phyloP scores from a whole-genome alignment of 2,329 filamentous ascomycete species.

The Phialocephala sp. region DNA sequence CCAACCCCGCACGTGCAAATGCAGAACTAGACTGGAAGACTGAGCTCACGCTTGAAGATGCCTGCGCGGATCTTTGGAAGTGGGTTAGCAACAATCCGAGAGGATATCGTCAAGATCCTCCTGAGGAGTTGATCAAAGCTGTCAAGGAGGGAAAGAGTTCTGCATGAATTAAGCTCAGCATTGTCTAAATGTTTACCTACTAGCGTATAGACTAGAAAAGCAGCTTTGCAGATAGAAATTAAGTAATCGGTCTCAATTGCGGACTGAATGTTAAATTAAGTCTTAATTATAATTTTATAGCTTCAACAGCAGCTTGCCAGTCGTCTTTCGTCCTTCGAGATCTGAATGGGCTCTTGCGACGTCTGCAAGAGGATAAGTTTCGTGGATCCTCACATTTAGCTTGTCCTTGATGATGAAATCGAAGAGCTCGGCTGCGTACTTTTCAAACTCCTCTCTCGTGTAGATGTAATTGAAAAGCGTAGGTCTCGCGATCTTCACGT shows the following conservation, averaged over 20 bases:
- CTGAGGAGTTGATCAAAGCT: constrained; percentile 75
- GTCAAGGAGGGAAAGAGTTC: constrained; percentile 50
- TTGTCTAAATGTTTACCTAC: neutral
- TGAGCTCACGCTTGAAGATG: constrained; percentile 86
- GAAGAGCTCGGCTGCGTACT: constrained; percentile 75
- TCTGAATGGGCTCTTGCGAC: constrained; percentile 75
- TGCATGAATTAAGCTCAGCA: neutral
- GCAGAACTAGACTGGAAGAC: constrained; percentile 92
- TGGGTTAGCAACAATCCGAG: constrained; percentile 98
- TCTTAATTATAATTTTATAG: constrained; percentile 47
- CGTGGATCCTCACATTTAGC: constrained; percentile 75
- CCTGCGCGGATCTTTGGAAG: constrained; percentile 92
- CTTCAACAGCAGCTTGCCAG: constrained; percentile 81
- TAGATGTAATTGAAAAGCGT: constrained; percentile 73
- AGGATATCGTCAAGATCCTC: constrained; percentile 92
- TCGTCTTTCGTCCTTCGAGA: constrained; percentile 81
- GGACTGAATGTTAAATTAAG: neutral
- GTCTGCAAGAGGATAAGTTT: constrained; percentile 77
- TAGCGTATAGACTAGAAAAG: constrained; percentile 10
- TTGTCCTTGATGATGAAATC: constrained; percentile 71
- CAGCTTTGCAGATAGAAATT: neutral
- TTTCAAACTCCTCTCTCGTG: constrained; percentile 72
- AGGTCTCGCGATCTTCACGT: constrained; percentile 77
- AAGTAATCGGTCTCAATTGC: neutral
- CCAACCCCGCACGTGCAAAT: constrained; percentile 87